Evolutionary conservation across 129 eudicot genomes (phyloP), one percentile per base, ranked within the genome.

Genomic region (Arctium lappa): DNA sequence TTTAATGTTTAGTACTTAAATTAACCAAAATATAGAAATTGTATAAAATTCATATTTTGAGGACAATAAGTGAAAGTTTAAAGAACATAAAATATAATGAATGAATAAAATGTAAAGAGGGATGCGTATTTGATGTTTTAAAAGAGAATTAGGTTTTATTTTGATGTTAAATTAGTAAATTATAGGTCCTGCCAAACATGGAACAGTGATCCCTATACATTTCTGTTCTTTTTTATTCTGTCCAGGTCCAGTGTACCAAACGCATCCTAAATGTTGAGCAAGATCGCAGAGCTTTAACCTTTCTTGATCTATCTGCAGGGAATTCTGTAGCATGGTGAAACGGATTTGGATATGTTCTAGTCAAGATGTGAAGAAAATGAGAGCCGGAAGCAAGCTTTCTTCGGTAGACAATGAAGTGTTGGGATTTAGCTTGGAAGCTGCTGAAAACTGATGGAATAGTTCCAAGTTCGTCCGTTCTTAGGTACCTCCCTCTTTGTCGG

Each of bases 311-410:
- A 71, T n/a, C 46, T 83, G 74, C 84, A 94, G 98, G 72, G 98
- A 94, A 68, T 94, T 94, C 73, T 91, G 98, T 36, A 82, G 84
- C 81, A 91, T 94, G 98, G 98, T 86, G 10, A 82, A 86, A 56
- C 91, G 92, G 62, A 91, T 94, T 53, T 87, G 87, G 69, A 92
- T 94, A 38, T 91, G 93, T 63, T 90, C 84, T 5, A 94, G 92
- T 86, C 98, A 90, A 83, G 97, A 94, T 18, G 93, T 91, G 72
- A 94, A 91, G 92, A 94, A 91, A 84, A 85, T 94, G 93, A 90
- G 84, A 37, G 80, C 81, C 8, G 91, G 89, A 75, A 88, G 84
- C 73, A 91, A 86, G 82, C 86, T 78, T 78, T 81, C 85, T 40
- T 82, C 85, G 73, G 8, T 80, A 22, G 88, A 90, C 37, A 81